Base-by-base conservation (phyloP, 2,329 filamentous ascomycete genomes). In the Nectriaceae sp. region DNA sequence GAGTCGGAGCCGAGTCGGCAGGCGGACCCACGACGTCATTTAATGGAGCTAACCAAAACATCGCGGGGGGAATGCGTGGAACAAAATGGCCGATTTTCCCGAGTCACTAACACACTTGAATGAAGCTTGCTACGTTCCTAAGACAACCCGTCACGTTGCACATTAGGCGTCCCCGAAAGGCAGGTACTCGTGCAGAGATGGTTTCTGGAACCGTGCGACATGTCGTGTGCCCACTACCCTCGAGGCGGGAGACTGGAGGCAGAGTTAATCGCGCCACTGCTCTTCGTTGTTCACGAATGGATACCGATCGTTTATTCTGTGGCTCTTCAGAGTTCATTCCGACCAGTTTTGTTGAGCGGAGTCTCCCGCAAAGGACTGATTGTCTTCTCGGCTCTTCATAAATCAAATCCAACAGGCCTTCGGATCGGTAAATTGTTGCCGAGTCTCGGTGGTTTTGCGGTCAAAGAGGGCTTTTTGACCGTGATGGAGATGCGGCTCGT, bases 11-110 rank as follows among this genome's bases (percentile, higher is more conserved):
- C n/a, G n/a, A n/a, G n/a, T n/a, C n/a, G n/a, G n/a, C n/a, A n/a
- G n/a, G n/a, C n/a, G n/a, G n/a, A n/a, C n/a, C 59, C 59, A 62
- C 59, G 52, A 62, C 59, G 59, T 62, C 59, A 62, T 61, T 45
- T 44, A 33, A 31, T 51, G 42, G 49, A 50, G 42, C 51, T 41
- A 44, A 35, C 33, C 40, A 47, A 31, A 8, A 31, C 26, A 21
- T 29, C 31, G 33, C 46, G 55, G 57, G 57, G 57, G 53, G 59
- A 60, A 59, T 58, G 47, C 26, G 50, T 40, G 48, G 43, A 47
- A 42, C 38, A 50, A 51, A 59, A 49, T 47, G 56, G 57, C 59
- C 59, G 59, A 59, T 59, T 60, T 56, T 62, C 50, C 59, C 59
- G 59, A 56, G 44, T 44, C 47, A 29, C 45, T 50, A 29, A 16